These are phyloP conservation scores for Alternaria brassicae DNA, from an alignment of 2,329 filamentous ascomycete genomes.

Conservation along the genomic window DNA sequence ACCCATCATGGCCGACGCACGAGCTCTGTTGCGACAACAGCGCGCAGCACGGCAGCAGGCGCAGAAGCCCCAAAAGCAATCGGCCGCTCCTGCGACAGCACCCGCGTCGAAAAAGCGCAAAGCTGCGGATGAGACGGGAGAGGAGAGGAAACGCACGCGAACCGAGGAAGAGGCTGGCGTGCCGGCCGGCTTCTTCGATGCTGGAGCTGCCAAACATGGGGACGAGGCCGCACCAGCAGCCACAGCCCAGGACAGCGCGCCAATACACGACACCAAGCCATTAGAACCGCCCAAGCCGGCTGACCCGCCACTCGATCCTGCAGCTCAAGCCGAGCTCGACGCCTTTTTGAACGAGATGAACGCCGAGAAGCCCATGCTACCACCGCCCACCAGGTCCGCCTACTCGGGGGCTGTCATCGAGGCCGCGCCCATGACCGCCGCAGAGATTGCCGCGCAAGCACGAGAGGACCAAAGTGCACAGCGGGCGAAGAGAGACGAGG, in stretches of 20 bases:
- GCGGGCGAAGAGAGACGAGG: conserved; percentile 52
- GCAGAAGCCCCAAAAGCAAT: conserved; percentile 39
- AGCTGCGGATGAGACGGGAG: conserved; percentile 37
- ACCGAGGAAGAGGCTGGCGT: conserved; percentile 43
- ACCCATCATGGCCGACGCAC: conserved; percentile 47
- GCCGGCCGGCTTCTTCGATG: conserved; percentile 48
- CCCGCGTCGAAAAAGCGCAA: conserved; percentile 48
- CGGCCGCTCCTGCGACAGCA: conserved; percentile 38
- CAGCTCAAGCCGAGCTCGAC: conserved; percentile 60
- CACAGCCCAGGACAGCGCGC: conserved; percentile 5
- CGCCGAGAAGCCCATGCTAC: conserved; percentile 79
- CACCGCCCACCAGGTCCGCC: conserved; percentile 69
- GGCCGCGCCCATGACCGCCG: conserved; percentile 56
- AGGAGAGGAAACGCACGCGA: conserved; percentile 44
- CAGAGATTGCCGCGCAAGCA: conserved; percentile 56
- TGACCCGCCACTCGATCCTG: conserved; percentile 22
- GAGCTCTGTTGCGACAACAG: conserved; percentile 49
- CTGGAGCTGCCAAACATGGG: conserved; percentile 22
- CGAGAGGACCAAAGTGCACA: conserved; percentile 55
- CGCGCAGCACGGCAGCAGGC: conserved; percentile 47
- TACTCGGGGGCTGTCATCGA: conserved; percentile 53
- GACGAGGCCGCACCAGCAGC: conserved; percentile 7
- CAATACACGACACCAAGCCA: conserved; percentile 9
- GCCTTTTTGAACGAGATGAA: conserved; percentile 63
- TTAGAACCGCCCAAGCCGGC: conserved; percentile 15